Evolutionary conservation across 805 yeast species (phyloP), one percentile per base, ranked within the genome.

Genomic region (Jamesozyma rosinii): DNA sequence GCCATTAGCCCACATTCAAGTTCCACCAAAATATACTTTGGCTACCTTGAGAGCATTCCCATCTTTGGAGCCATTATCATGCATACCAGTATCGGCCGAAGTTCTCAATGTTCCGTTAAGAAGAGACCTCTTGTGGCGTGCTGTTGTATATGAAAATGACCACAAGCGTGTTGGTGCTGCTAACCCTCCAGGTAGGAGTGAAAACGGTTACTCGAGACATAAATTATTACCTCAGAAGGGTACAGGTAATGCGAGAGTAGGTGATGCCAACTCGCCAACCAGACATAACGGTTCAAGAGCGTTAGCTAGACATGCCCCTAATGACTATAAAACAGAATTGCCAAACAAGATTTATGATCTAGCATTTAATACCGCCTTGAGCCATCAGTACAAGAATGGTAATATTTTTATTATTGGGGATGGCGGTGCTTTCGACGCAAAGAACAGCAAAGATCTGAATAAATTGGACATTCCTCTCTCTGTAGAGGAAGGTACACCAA

Each of bases 251-350:
- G 99, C 99, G 42, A 81, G 99, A 72, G 82, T 78, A 43, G 99
- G 99, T 69, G 97, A 89, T 66, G 88, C 84, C 46, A 90, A 89
- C 57, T 86, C 95, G 20, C 98, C 98, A 40, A 83, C 81, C 37
- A 80, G 95, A 68, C 79, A 77, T 57, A 86, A 83, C 57, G 96
- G 95, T 62, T 88, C 90, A 42, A 73, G 81, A 54, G 97, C 97
- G 0, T 77, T 82, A 55, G 96, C 92, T 14, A 81, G 92, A 60
- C 77, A 75, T 43, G 96, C 96, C 3, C 95, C 95, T 39, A 87
- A 83, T 57, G 95, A 90, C 62, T 79, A 81, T 74, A 74, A 88
- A 24, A 82, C 96, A 2, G 77, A 73, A 10, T 71, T 92, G 52
- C 94, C 94, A 19, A 59, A 60, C 30, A 80, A 85, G 59, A 72